Percentiles rank a stretch among this genome's conserved stretches.
Conservation (phyloP, 257 asterid genomes). For the Anisodus acutangulus region DNA sequence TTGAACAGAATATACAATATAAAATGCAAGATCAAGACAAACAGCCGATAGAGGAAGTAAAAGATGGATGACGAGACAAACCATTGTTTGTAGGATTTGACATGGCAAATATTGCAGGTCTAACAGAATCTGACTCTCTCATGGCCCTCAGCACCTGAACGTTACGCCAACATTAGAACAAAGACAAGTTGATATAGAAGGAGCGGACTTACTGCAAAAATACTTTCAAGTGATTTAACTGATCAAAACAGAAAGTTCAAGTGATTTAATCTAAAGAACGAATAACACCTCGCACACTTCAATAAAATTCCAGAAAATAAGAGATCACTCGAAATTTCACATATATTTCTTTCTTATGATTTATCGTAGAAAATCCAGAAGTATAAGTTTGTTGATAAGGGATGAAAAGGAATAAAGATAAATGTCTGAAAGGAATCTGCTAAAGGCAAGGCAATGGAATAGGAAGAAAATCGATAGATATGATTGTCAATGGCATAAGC, state of each 20-base stretch:
- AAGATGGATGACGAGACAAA: slow-evolving; percentile 44
- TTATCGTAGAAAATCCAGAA: background rate
- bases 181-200: background rate
- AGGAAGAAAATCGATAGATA: slow-evolving; percentile 17
- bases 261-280: background rate
- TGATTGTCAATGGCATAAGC: slow-evolving; percentile 20
- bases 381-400: background rate
- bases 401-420: slow-evolving; percentile 1
- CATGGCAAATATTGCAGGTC: slow-evolving; percentile 98
- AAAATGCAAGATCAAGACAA: slow-evolving; percentile 28
- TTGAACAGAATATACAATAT: slow-evolving; percentile 40
- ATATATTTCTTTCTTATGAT: background rate
- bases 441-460: background rate
- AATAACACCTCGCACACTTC: background rate
- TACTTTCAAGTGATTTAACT: background rate
- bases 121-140: slow-evolving; percentile 77
- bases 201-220: background rate
- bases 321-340: background rate
- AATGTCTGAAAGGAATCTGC: slow-evolving; percentile 10
- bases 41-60: slow-evolving; percentile 19
- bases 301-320: background rate
- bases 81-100: slow-evolving; percentile 98
- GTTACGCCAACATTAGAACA: slow-evolving; percentile 34
- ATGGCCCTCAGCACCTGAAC: slow-evolving; percentile 93
- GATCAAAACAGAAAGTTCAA: background rate